These are phyloP conservation scores for Dinochytrium kinnereticum DNA, from an alignment of 371 early-diverging fungal species.

Conservation along the genomic window DNA sequence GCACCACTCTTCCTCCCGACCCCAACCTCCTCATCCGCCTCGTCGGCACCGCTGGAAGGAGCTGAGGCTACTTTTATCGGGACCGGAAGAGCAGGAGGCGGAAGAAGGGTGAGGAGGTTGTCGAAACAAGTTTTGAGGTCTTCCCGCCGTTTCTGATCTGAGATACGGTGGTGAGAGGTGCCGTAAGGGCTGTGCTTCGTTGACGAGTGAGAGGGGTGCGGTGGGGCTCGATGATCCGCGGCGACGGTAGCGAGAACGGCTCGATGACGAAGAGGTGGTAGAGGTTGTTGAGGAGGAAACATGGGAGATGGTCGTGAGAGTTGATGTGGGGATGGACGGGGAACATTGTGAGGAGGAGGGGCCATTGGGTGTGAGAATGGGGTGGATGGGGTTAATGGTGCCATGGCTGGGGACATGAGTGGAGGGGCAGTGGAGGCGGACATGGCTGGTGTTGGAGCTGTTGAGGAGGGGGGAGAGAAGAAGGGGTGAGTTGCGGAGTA, in stretches of 20 bases:
- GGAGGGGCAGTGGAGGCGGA: too few relatives aligned
- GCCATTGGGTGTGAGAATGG: neutral
- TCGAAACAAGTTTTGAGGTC: slow-evolving; percentile 16
- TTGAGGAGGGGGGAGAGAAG: too few relatives aligned
- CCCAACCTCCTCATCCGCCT: neutral
- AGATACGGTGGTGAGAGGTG: slow-evolving; percentile 3
- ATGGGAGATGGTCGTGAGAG: neutral
- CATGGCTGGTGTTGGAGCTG: too few relatives aligned
- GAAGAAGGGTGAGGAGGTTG: neutral
- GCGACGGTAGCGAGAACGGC: slow-evolving; percentile 7
- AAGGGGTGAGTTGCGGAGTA: too few relatives aligned
- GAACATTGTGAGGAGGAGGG: neutral
- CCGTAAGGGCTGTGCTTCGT: neutral
- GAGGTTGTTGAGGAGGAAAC: too few relatives aligned
- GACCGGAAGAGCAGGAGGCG: neutral
- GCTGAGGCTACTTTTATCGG: neutral
- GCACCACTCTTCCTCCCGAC: neutral
- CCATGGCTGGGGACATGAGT: neutral
- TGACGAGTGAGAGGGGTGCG: neutral
- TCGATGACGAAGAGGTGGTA: slow-evolving; percentile 5
- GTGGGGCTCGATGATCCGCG: neutral
- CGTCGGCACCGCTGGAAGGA: neutral
- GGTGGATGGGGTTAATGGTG: neutral
- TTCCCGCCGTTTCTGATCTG: slow-evolving; percentile 7
- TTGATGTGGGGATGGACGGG: neutral